Evolutionary conservation across 1,139 yeast species (phyloP), one percentile per base, ranked within the genome.

Genomic region (Pichia sp.): DNA sequence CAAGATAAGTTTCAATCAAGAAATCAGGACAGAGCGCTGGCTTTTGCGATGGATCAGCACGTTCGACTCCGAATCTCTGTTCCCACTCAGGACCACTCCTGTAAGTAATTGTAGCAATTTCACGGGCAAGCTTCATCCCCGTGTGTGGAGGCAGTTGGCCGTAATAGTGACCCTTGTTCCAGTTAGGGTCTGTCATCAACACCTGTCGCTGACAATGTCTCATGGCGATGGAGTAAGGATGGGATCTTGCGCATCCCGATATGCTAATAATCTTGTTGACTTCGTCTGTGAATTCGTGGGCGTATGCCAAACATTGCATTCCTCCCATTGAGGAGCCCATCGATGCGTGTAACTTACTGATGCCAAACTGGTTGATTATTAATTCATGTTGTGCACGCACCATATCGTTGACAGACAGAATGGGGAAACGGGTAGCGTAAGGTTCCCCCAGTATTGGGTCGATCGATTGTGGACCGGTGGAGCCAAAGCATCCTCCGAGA

Each of bases 31-130:
- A 91, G 50, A 92, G 74, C 0, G 96, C 96, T 1, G 97, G 97
- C 6, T 87, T 79, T 58, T 76, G 77, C 6, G 83, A 73, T 36
- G 91, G 93, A 67, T 89, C 93, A 0, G 96, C 87, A 58, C 98
- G 76, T 64, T 87, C 90, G 57, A 95, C 80, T 2, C 97, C 97
- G 70, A 91, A 91, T 57, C 97, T 74, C 62, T 84, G 82, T 67
- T 91, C 98, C 98, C 98, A 91, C 70, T 91, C 98, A 1, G 97
- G 97, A 0, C 98, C 98, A 1, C 96, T 88, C 62, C 98, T 78
- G 69, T 91, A 91, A 0, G 97, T 90, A 50, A 92, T 90, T 0
- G 98, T 91, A 20, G 97, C 97, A 51, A 91, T 89, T 69, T 90
- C 96, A 60, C 98, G 77, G 1, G 97, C 95, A 50, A 91, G 76